Evolutionary conservation across 1,139 yeast species (phyloP).

Genomic region (Hansenula sp.): DNA sequence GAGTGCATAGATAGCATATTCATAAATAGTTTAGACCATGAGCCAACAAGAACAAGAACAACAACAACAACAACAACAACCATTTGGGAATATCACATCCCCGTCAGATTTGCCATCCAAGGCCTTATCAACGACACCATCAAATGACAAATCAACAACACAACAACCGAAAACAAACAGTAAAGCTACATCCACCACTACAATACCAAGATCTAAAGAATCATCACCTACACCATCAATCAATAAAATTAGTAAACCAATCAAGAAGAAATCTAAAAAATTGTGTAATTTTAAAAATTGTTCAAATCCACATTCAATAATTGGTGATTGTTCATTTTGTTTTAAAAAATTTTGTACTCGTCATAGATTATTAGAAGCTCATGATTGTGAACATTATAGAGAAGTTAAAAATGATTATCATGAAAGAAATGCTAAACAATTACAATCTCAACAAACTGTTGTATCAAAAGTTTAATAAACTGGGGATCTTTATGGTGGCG

Average conservation of each 20-base stretch:
- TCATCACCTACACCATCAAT: background rate
- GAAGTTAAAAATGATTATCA: slow-evolving; percentile 23
- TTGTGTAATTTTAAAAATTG: slow-evolving; percentile 20
- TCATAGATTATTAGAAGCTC: slow-evolving; percentile 22
- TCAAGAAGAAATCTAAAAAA: slow-evolving; percentile 24
- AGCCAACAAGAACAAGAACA: background rate
- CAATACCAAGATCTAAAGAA: background rate
- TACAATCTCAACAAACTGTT: slow-evolving; percentile 21
- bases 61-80: background rate
- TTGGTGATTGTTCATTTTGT: slow-evolving; percentile 24
- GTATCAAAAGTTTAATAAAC: slow-evolving; percentile 17
- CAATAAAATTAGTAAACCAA: slow-evolving; percentile 8
- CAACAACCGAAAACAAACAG: background rate
- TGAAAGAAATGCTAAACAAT: slow-evolving; percentile 23
- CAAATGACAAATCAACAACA: background rate
- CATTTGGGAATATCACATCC: background rate
- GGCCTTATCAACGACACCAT: background rate
- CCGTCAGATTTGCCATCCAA: background rate
- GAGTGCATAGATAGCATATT: too few species aligned
- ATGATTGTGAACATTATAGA: slow-evolving; percentile 23
- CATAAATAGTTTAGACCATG: background rate
- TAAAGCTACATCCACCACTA: background rate
- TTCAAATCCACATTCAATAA: slow-evolving; percentile 21
- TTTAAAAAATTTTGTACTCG: slow-evolving; percentile 22
- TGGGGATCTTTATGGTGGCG: background rate